A percentile compares a stretch with the other conserved stretches of the same genome.
phyloP scores from a whole-genome alignment of 108 stramenopile species.

The Nitzschia palea region DNA sequence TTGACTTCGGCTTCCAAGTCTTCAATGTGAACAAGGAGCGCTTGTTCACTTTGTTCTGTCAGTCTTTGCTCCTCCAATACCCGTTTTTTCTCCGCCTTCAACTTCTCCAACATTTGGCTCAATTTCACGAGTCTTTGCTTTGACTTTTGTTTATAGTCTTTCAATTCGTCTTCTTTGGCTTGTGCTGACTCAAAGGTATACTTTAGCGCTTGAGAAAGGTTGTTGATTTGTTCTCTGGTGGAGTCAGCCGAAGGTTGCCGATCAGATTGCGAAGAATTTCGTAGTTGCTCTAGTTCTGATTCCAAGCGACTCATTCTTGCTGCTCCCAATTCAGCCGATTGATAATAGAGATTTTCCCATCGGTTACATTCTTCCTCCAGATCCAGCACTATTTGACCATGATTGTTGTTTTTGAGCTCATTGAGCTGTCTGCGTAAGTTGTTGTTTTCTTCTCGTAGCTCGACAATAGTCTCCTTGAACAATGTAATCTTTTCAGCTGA shows the following conservation, averaged over 20 bases:
- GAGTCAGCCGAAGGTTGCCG: background rate
- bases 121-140: background rate
- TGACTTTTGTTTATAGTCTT: constrained; percentile 1
- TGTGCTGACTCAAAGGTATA: background rate
- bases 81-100: background rate
- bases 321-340: constrained; percentile 1
- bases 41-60: background rate
- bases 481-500: background rate
- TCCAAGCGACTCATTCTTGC: background rate
- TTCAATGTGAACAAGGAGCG: background rate
- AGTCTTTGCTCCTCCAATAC: background rate
- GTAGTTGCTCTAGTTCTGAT: constrained; percentile 4
- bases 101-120: background rate
- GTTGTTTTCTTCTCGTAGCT: background rate
- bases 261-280: background rate
- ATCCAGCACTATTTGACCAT: background rate
- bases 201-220: background rate
- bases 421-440: background rate
- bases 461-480: background rate
- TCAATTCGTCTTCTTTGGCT: background rate
- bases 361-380: constrained; percentile 2
- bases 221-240: background rate
- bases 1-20: constrained; percentile 7
- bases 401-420: background rate
- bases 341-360: constrained; percentile 6